Percentiles rank a stretch among this genome's conserved stretches.
phyloP scores from a whole-genome alignment of 306 rosid genomes.

The Cucurbita argyrosperma region DNA sequence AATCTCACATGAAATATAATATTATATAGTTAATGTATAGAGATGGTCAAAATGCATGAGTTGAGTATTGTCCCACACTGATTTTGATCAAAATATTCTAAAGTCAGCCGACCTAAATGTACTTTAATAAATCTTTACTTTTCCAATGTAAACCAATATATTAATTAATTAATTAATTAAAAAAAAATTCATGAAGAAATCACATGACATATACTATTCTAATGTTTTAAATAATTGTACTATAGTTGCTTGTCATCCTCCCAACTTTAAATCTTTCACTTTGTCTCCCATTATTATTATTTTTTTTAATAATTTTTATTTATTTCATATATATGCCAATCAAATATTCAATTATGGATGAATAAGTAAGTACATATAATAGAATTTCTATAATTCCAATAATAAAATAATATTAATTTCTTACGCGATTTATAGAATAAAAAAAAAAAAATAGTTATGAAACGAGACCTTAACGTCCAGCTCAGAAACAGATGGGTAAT shows the following conservation, averaged over 20 bases:
- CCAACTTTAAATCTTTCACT: slow-evolving; percentile 16
- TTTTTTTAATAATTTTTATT: neutral
- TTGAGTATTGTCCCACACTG: neutral
- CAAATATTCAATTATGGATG: neutral
- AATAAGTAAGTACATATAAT: neutral
- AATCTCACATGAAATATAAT: neutral
- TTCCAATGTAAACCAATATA: neutral
- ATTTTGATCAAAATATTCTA: neutral
- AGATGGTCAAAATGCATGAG: neutral
- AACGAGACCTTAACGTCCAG: neutral
- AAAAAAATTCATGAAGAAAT: neutral
- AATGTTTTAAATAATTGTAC: slow-evolving; percentile 6
- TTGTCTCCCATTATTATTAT: slow-evolving; percentile 20
- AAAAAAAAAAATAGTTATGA: neutral
- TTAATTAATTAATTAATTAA: neutral
- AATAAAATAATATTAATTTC: no score
- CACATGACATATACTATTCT: neutral
- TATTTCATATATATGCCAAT: neutral
- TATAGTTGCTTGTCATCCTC: slow-evolving; percentile 2
- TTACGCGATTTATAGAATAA: no score
- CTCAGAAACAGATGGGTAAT: neutral
- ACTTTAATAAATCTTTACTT: neutral
- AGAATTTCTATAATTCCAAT: neutral
- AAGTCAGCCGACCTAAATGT: neutral
- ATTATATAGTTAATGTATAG: neutral